Evolutionary conservation across 2,329 filamentous ascomycete genomes (phyloP).

Genomic region (Aspergillus fumigatus): DNA sequence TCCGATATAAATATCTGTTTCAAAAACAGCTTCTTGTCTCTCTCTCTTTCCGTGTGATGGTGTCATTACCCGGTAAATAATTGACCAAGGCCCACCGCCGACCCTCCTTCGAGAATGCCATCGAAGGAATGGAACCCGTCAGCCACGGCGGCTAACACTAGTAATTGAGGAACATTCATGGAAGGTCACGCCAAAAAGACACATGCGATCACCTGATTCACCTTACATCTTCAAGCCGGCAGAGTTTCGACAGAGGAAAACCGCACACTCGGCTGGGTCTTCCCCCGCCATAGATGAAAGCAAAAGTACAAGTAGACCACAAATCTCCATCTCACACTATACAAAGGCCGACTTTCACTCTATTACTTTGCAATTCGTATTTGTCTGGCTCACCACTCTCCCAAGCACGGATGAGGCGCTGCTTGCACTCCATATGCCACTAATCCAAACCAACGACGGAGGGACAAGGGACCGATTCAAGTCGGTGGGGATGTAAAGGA

Average conservation of each 20-base stretch:
- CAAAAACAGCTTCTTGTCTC: neutral
- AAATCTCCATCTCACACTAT: neutral
- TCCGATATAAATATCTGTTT: neutral
- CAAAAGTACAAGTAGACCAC: neutral
- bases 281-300: neutral
- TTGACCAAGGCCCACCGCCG: too few species aligned
- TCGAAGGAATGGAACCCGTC: neutral
- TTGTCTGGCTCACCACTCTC: neutral
- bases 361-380: neutral
- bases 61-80: neutral
- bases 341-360: neutral
- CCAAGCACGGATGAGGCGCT: neutral
- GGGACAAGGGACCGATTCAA: neutral
- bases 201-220: neutral
- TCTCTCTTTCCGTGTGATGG: neutral
- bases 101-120: neutral
- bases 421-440: neutral
- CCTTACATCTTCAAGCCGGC: neutral
- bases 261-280: neutral
- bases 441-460: neutral
- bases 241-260: neutral
- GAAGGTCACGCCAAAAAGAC: too few species aligned
- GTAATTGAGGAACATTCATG: neutral
- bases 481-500: slow-evolving; percentile 3
- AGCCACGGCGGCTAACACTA: neutral